Evolutionary conservation across 805 yeast species (phyloP).

Genomic region (Candida saitoana): DNA sequence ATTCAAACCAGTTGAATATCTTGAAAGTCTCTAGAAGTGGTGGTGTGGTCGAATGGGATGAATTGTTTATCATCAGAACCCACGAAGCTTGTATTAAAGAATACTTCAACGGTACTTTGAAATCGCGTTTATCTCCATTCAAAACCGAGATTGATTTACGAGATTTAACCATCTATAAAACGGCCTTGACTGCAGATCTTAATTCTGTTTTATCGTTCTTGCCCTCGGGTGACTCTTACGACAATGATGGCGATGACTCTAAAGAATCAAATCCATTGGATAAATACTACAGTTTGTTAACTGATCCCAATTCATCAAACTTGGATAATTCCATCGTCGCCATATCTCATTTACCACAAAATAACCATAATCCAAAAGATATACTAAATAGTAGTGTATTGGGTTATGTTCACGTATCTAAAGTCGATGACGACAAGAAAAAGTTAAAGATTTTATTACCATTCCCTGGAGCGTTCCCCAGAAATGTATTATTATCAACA

Average conservation of each 20-base stretch:
- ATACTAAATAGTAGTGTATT: slow-evolving; percentile 57
- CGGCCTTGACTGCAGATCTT: slow-evolving; percentile 45
- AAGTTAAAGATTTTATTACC: slow-evolving; percentile 75
- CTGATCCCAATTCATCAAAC: slow-evolving; percentile 47
- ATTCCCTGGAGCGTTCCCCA: slow-evolving; percentile 81
- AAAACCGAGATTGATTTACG: slow-evolving; percentile 69
- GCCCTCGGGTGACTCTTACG: slow-evolving; percentile 41
- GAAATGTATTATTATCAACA: slow-evolving; percentile 69
- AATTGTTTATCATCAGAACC: slow-evolving; percentile 57
- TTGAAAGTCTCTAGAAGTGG: slow-evolving; percentile 67
- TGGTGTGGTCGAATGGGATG: slow-evolving; percentile 76
- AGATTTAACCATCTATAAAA: slow-evolving; percentile 56
- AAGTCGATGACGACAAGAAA: slow-evolving; percentile 70
- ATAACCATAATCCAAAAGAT: slow-evolving; percentile 42
- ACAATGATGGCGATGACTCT: slow-evolving; percentile 26
- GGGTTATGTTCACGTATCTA: slow-evolving; percentile 73
- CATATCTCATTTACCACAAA: slow-evolving; percentile 35
- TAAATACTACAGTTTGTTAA: slow-evolving; percentile 29
- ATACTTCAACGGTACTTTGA: slow-evolving; percentile 79
- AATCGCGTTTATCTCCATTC: slow-evolving; percentile 74
- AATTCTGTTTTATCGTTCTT: slow-evolving; percentile 34
- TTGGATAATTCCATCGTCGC: slow-evolving; percentile 79
- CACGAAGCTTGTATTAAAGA: slow-evolving; percentile 80
- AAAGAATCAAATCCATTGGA: slow-evolving; percentile 27
- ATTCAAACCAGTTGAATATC: slow-evolving; percentile 33